Evolutionary conservation across 1,139 yeast genomes (phyloP).

Genomic region (Suhomyces atakaporum): DNA sequence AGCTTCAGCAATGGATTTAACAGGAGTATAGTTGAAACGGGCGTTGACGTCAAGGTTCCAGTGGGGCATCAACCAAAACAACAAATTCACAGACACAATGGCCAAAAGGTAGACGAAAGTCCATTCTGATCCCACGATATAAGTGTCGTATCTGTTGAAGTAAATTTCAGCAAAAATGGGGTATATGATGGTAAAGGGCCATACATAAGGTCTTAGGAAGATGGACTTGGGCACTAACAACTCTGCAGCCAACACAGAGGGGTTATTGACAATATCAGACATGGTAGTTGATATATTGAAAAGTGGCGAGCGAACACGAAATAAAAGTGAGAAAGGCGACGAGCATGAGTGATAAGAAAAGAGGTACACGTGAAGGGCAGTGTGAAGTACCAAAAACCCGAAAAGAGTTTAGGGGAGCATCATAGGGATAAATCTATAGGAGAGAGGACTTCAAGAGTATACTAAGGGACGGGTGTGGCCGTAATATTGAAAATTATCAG

Average conservation of each 20-base stretch:
- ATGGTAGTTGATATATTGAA: slow-evolving; percentile 14
- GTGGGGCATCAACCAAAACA: slow-evolving; percentile 89
- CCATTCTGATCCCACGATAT: slow-evolving; percentile 81
- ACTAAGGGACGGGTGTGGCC: no score
- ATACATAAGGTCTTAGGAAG: slow-evolving; percentile 71
- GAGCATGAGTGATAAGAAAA: no score
- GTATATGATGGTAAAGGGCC: slow-evolving; percentile 81
- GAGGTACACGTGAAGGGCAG: no score
- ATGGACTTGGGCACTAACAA: slow-evolving; percentile 71
- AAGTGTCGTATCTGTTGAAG: slow-evolving; percentile 68
- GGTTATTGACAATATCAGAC: slow-evolving; percentile 52
- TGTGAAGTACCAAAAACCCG: no score
- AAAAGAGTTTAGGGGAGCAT: no score
- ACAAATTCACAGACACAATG: slow-evolving; percentile 67
- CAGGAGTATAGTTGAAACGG: slow-evolving; percentile 64
- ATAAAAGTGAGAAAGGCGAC: no score
- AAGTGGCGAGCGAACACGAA: slow-evolving; percentile 10
- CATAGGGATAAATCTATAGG: no score
- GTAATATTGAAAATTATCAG: no score
- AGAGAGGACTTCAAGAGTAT: no score
- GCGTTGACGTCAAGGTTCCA: slow-evolving; percentile 83
- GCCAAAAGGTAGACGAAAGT: slow-evolving; percentile 85
- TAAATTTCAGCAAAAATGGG: slow-evolving; percentile 75
- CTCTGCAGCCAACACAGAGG: slow-evolving; percentile 63
- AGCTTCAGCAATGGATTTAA: slow-evolving; percentile 61